These are phyloP conservation scores for Carex parvula DNA, from an alignment of 176 grass and related monocot genomes.

Conservation along the genomic window DNA sequence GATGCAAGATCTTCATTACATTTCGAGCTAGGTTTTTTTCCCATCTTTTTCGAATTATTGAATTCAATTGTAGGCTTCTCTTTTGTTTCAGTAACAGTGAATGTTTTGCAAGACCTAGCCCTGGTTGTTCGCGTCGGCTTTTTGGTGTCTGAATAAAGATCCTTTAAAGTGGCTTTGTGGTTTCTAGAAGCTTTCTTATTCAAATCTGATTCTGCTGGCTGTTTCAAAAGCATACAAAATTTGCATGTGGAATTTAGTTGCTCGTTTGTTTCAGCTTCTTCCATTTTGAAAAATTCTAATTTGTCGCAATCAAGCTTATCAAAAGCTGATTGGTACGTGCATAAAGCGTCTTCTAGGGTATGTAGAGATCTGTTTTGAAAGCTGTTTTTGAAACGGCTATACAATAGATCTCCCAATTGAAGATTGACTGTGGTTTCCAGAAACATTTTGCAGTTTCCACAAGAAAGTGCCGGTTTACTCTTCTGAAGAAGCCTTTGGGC, in stretches of 20 bases:
- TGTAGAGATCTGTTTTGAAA: constrained; percentile 32
- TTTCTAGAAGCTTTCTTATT: constrained; percentile 22
- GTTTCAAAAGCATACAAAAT: background rate
- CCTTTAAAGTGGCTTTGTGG: background rate
- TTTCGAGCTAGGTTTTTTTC: constrained; percentile 22
- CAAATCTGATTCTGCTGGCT: background rate
- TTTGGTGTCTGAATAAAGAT: background rate
- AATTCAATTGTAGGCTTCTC: background rate
- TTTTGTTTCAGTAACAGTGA: constrained; percentile 13
- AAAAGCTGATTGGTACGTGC: constrained; percentile 51
- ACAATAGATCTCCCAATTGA: constrained; percentile 59
- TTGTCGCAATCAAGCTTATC: constrained; percentile 45
- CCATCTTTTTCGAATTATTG: constrained; percentile 8
- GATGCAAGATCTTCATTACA: constrained; percentile 24
- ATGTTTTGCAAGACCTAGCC: constrained; percentile 12
- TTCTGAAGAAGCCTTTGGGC: constrained; percentile 47
- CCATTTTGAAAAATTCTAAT: constrained; percentile 23
- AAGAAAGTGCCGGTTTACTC: constrained; percentile 46
- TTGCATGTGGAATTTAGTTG: background rate
- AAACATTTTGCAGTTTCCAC: constrained; percentile 44
- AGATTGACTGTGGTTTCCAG: constrained; percentile 56
- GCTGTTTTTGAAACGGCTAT: constrained; percentile 45
- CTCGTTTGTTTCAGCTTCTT: background rate
- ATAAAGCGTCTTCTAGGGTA: constrained; percentile 51
- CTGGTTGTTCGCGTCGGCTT: background rate